phyloP scores from a whole-genome alignment of 73 alveolate genomes.

The Paramecium primaurelia region DNA sequence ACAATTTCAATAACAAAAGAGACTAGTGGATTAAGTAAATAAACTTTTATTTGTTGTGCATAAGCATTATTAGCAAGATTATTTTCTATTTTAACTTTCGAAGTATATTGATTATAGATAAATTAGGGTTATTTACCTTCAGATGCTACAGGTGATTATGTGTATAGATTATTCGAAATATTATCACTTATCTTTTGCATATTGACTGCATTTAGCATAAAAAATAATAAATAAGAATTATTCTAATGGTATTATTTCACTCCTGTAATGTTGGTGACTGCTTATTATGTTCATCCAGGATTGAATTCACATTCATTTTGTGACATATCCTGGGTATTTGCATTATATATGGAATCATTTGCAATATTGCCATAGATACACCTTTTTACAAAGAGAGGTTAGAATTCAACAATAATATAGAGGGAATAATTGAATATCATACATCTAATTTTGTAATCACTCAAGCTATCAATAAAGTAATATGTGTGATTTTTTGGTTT shows the following conservation, averaged over 20 bases:
- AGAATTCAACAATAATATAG: not conserved
- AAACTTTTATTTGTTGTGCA: constrained; percentile 68
- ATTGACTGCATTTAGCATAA: not conserved
- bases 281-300: constrained; percentile 62
- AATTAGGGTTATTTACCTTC: constrained; percentile 58
- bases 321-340: constrained; percentile 68
- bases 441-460: constrained; percentile 62
- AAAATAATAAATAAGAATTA: constrained; percentile 2
- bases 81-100: constrained; percentile 58
- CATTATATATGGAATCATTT: constrained; percentile 69
- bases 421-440: constrained; percentile 70
- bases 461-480: constrained; percentile 34
- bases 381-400: constrained; percentile 60
- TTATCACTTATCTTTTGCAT: constrained; percentile 48
- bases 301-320: constrained; percentile 47
- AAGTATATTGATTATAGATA: not conserved
- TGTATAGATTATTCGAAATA: constrained; percentile 58
- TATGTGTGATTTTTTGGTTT: constrained; percentile 45
- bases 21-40: constrained; percentile 64
- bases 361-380: constrained; percentile 70
- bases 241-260: constrained; percentile 65
- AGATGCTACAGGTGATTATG: constrained; percentile 64
- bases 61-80: constrained; percentile 51
- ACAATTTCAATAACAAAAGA: constrained; percentile 13
- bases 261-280: constrained; percentile 55